phyloP scores from a whole-genome alignment of 257 asterid species.

The Nicotiana tabacum region DNA sequence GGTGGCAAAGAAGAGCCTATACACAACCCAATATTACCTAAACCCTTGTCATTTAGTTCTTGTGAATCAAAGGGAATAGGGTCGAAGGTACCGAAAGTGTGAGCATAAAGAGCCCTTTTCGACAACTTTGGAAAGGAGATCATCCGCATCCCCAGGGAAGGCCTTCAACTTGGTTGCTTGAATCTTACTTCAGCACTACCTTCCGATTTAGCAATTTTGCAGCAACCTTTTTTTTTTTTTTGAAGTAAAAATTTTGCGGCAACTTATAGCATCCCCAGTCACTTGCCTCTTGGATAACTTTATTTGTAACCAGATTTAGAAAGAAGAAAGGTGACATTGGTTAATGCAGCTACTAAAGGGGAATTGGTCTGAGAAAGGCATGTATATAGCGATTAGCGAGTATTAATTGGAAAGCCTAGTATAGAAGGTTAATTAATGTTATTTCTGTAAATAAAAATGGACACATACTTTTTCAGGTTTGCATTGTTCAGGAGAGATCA shows the following conservation, averaged over 20 bases:
- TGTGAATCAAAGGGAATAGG: background rate
- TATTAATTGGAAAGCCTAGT: background rate
- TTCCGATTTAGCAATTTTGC: background rate
- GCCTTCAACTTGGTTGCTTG: background rate
- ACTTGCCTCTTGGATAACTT: background rate
- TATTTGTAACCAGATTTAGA: background rate
- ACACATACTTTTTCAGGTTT: background rate
- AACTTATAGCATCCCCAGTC: background rate
- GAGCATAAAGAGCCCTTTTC: background rate
- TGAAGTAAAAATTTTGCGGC: background rate
- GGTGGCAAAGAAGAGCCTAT: background rate
- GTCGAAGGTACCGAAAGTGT: background rate
- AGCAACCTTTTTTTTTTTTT: background rate
- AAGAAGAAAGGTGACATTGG: background rate
- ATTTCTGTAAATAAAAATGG: background rate
- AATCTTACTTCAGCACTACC: background rate
- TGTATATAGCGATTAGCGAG: background rate
- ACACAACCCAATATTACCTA: conserved; percentile 1
- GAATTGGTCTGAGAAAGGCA: background rate
- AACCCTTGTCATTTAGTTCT: background rate
- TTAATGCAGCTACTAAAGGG: background rate
- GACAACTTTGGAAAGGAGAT: background rate
- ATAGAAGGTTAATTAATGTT: background rate
- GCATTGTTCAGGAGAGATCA: background rate
- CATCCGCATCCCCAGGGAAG: conserved; percentile 1